phyloP scores from a whole-genome alignment of 2,329 filamentous ascomycete genomes.

The Penicillium sp. region DNA sequence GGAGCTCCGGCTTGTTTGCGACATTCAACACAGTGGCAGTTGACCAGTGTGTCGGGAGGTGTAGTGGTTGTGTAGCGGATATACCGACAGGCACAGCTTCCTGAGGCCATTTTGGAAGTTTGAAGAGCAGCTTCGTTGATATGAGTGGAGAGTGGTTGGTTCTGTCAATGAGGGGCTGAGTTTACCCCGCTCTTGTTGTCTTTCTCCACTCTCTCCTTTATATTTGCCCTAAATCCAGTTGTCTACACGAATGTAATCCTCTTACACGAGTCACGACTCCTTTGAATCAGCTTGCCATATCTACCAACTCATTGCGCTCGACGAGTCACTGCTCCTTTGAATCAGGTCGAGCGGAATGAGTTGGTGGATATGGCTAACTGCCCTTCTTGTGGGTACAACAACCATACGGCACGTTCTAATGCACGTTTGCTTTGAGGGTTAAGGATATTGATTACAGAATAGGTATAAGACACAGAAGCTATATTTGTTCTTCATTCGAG shows the following conservation, averaged over 20 bases:
- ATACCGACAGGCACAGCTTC: conserved; percentile 43
- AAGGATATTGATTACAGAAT: neutral
- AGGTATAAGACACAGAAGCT: neutral
- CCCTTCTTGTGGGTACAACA: no score
- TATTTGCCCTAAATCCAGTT: no score
- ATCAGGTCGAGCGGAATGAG: no score
- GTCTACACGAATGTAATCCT: no score
- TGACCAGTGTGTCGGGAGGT: conserved; percentile 33
- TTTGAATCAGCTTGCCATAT: no score
- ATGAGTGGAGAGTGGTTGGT: neutral
- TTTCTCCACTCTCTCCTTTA: no score
- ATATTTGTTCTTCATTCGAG: neutral
- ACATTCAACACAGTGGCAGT: conserved; percentile 49
- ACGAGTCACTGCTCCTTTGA: no score
- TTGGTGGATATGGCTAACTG: no score
- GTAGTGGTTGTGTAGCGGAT: conserved; percentile 40
- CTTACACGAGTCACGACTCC: no score
- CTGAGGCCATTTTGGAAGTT: conserved; percentile 26
- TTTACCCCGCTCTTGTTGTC: neutral
- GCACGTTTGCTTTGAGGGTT: no score
- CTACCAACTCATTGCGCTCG: no score
- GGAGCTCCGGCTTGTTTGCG: conserved; percentile 46
- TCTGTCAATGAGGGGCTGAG: neutral
- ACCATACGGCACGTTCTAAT: no score
- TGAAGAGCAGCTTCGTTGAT: neutral